Evolutionary conservation across 2,329 filamentous ascomycete genomes (phyloP).

Genomic region (Dothideomycetes sp.): DNA sequence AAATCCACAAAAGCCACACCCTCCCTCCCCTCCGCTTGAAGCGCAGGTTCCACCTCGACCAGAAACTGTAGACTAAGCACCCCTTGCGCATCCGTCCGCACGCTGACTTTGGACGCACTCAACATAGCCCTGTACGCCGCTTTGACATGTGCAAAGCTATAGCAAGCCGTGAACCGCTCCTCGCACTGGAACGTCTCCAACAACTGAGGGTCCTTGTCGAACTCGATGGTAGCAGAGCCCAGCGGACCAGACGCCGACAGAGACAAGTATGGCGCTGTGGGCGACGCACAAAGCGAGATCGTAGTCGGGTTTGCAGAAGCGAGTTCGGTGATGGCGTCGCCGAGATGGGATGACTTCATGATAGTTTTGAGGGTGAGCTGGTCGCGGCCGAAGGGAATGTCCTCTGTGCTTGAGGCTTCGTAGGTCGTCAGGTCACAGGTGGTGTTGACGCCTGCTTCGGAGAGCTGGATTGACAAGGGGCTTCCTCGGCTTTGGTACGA

Average conservation of each 20-base stretch:
- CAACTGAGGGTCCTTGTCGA: constrained; percentile 35
- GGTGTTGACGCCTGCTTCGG: constrained; percentile 84
- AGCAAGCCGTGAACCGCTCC: constrained; percentile 53
- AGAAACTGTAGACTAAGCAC: constrained; percentile 94
- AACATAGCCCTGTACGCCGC: constrained; percentile 87
- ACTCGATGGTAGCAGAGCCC: constrained; percentile 50
- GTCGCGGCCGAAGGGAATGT: constrained; percentile 80
- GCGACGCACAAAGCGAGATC: constrained; percentile 39
- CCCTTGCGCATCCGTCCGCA: constrained; percentile 77
- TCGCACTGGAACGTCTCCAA: constrained; percentile 63
- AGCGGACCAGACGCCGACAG: constrained; percentile 55
- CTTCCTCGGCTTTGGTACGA: constrained; percentile 65
- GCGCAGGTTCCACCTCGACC: constrained; percentile 61
- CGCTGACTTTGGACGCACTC: constrained; percentile 80
- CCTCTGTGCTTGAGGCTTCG: constrained; percentile 39
- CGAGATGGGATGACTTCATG: constrained; percentile 66
- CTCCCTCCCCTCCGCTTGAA: constrained; percentile 11
- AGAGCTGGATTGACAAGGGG: constrained; percentile 83
- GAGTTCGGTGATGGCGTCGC: constrained; percentile 61
- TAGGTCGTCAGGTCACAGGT: constrained; percentile 88
- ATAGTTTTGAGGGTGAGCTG: constrained; percentile 84
- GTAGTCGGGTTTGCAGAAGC: constrained; percentile 51
- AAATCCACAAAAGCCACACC: constrained; percentile 69
- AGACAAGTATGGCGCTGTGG: constrained; percentile 52
- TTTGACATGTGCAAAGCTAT: constrained; percentile 79